A percentile compares a stretch with the other conserved stretches of the same genome.
phyloP scores from a whole-genome alignment of 768 basidiomycete species.

The Phanerochaete carnosa region DNA sequence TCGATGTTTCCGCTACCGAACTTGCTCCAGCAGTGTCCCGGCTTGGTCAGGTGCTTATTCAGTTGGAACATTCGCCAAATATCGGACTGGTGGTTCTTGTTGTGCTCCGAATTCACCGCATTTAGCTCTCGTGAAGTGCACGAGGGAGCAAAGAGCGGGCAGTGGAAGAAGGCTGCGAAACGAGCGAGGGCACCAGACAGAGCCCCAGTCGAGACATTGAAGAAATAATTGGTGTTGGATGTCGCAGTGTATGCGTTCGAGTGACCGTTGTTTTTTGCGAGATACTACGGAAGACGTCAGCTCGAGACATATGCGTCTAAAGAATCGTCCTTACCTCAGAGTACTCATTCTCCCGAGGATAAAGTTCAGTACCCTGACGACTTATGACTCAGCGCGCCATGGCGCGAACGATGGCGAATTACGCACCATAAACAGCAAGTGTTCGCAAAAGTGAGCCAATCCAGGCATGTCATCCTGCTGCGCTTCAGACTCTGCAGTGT shows the following conservation, averaged over 20 bases:
- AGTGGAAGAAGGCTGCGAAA: conserved; percentile 86
- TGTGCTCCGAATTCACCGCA: conserved; percentile 96
- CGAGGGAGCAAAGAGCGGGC: conserved; percentile 83
- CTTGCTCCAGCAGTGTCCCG: conserved; percentile 84
- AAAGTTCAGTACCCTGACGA: conserved; percentile 72
- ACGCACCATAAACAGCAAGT: conserved; percentile 90
- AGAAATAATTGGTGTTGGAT: conserved; percentile 88
- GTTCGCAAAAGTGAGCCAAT: conserved; percentile 94
- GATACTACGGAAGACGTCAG: conserved; percentile 43
- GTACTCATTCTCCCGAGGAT: conserved; percentile 93
- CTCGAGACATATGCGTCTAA: conserved; percentile 5
- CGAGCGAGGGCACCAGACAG: conserved; percentile 71
- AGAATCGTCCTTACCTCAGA: conserved; percentile 52
- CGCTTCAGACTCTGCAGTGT: not conserved
- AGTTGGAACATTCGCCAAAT: conserved; percentile 94
- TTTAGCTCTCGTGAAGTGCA: conserved; percentile 89
- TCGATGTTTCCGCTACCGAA: conserved; percentile 87
- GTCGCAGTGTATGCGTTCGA: conserved; percentile 95
- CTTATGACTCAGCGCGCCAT: not conserved
- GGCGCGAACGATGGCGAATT: not conserved
- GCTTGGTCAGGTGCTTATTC: conserved; percentile 79
- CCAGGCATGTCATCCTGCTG: conserved; percentile 83
- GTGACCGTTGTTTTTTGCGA: conserved; percentile 77
- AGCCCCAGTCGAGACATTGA: conserved; percentile 62
- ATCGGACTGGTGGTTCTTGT: conserved; percentile 91